Conservation (phyloP, 1,284 basidiomycete species). For the Microbotryum lychnidis-dioicae region DNA sequence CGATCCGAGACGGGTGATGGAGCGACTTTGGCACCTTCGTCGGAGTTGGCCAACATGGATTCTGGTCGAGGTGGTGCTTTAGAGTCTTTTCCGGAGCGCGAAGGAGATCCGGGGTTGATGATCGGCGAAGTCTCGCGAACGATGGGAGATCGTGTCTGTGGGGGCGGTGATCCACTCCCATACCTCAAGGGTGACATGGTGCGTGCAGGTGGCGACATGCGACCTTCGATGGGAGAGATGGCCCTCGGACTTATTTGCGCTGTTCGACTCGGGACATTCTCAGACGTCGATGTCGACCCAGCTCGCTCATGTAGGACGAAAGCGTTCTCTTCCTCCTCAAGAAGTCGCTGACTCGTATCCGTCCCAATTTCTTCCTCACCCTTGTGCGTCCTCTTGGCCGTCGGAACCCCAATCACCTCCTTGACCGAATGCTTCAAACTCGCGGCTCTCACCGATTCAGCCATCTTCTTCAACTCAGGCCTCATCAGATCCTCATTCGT, state of each 20-base stretch:
- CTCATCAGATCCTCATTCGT: slow-evolving; percentile 74
- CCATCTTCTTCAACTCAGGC: slow-evolving; percentile 68
- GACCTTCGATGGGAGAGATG: not conserved
- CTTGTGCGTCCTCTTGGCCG: slow-evolving; percentile 81
- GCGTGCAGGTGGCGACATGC: too few species aligned
- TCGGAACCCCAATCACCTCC: slow-evolving; percentile 57
- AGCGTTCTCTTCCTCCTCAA: slow-evolving; percentile 12
- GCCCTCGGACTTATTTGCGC: not conserved
- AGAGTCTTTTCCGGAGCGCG: too few species aligned
- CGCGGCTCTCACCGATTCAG: slow-evolving; percentile 67
- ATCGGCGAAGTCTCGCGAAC: too few species aligned
- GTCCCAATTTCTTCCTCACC: slow-evolving; percentile 77
- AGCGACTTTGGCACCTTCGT: too few species aligned
- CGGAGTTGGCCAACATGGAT: too few species aligned
- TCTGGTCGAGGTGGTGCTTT: too few species aligned
- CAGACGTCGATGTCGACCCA: slow-evolving; percentile 8
- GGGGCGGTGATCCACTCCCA: too few species aligned
- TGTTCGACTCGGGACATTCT: not conserved
- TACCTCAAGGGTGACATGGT: too few species aligned
- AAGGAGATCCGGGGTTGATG: too few species aligned
- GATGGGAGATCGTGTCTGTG: too few species aligned
- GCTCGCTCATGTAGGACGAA: slow-evolving; percentile 6
- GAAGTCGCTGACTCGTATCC: slow-evolving; percentile 36
- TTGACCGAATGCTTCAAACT: slow-evolving; percentile 72
- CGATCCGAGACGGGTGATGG: too few species aligned